Base-by-base conservation (phyloP, 2,329 filamentous ascomycete genomes). In the Leptodontidium sp. region DNA sequence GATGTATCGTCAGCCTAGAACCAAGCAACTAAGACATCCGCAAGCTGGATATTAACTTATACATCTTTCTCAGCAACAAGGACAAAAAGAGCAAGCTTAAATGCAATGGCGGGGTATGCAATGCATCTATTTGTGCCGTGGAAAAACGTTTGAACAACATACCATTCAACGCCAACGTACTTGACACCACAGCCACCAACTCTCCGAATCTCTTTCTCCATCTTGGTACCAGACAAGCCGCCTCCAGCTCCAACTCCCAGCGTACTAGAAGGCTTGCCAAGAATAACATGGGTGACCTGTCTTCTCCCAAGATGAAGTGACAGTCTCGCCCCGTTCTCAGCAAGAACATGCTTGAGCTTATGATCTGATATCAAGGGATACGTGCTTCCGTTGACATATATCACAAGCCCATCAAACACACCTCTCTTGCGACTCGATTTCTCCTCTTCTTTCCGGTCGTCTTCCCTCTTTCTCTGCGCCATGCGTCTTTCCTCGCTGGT, bases 341-440 rank as follows among this genome's bases (percentile, higher is more conserved):
- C 88, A 47, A 98, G 85, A 17, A 97, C 80, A 66, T 90, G 89
- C 83, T 96, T 97, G 67, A 98, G 86, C 78, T 88, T 91, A 82
- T 97, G 92, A 79, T 98, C 94, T 15, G 93, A 97, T 70, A 97
- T 87, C 29, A 88, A 80, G 1, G 94, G 94, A 69, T 90, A 86
- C 1, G 93, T 97, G 73, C 92, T 94, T 70, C 94, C 94, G 80
- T 97, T 97, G 80, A 98, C 87, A 81, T 95, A 96, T 75, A 97
- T 86, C 63, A 88, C 90, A 26, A 94, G 85, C 17, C 89, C 88
- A 55, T 87, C 81, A 78, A 98, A 94, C 64, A 97, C 86, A 58
- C 72, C 73, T 61, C 67, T 76, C 24, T 68, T 65, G 40, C 66
- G 73, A 68, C 63, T 79, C 71, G 47, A 68, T 71, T 59, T 78